Evolutionary conservation across 2,329 filamentous ascomycete species (phyloP).

Genomic region (Cladosporium colombiae): DNA sequence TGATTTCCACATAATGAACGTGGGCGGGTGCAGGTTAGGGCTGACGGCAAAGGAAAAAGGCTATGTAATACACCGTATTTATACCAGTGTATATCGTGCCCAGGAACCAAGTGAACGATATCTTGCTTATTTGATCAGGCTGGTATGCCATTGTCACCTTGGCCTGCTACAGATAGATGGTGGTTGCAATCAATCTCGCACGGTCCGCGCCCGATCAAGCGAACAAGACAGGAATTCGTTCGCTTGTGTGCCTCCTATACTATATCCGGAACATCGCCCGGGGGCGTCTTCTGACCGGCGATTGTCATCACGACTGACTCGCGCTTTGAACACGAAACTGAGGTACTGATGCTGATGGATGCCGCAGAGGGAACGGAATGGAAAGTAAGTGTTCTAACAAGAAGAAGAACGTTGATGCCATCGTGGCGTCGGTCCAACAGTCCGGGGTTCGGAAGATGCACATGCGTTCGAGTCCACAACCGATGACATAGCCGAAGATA

Average conservation of each 20-base stretch:
- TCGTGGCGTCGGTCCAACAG: neutral
- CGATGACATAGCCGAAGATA: neutral
- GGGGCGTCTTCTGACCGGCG: neutral
- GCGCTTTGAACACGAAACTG: neutral
- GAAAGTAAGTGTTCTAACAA: neutral
- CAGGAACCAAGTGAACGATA: neutral
- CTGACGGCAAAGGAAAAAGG: neutral
- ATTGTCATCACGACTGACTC: neutral
- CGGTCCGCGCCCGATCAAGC: neutral
- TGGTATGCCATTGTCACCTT: neutral
- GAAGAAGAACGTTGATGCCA: neutral
- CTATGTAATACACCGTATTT: neutral
- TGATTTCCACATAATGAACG: conserved; percentile 1
- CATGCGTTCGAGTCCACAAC: neutral
- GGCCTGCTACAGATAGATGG: conserved; percentile 2
- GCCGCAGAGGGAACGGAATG: neutral
- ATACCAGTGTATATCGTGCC: neutral
- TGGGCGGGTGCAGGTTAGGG: neutral
- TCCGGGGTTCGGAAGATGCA: neutral
- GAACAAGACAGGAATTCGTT: neutral
- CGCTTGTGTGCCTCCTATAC: neutral
- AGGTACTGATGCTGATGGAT: neutral
- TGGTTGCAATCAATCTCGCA: neutral
- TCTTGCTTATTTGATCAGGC: neutral
- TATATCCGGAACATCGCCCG: neutral